Percentiles rank a stretch among this genome's conserved stretches.
These are phyloP conservation scores for Rhizophora apiculata DNA, from an alignment of 345 rosid genomes.

Conservation along the genomic window DNA sequence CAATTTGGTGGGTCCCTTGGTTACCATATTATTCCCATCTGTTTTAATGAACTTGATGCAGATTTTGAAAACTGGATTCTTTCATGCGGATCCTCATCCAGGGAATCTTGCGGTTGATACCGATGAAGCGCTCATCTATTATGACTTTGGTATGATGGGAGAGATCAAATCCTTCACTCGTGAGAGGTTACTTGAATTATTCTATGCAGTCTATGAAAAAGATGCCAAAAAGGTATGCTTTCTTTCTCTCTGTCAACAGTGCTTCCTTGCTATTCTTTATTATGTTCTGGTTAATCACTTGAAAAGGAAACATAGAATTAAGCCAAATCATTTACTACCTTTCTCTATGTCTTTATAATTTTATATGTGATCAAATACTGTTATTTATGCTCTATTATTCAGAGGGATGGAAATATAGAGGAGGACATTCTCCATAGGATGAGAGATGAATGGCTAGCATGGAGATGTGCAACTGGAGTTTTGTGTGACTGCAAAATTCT, in stretches of 20 bases:
- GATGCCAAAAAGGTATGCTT: conserved; percentile 81
- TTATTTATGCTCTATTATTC: no score
- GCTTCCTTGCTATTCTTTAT: neutral
- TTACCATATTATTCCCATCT: neutral
- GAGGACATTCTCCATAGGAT: no score
- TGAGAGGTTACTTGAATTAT: conserved; percentile 76
- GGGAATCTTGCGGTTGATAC: conserved; percentile 91
- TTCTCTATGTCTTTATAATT: no score
- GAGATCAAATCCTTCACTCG: conserved; percentile 91
- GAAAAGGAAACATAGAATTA: neutral
- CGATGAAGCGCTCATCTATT: conserved; percentile 81
- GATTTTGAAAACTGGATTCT: conserved; percentile 93
- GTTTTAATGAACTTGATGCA: conserved; percentile 19
- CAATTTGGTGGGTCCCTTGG: neutral
- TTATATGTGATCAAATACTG: no score
- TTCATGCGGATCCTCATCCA: conserved; percentile 99
- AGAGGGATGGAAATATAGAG: no score
- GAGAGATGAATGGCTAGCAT: no score
- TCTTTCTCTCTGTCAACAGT: conserved; percentile 9
- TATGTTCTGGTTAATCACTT: neutral
- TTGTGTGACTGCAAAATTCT: no score
- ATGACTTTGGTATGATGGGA: conserved; percentile 99
- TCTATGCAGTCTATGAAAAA: conserved; percentile 87
- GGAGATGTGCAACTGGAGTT: no score
- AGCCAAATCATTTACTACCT: no score